A percentile compares a stretch with the other conserved stretches of the same genome.
Evolutionary conservation across 495 filamentous ascomycete species (phyloP).

Genomic region (Podospora fimiseda): DNA sequence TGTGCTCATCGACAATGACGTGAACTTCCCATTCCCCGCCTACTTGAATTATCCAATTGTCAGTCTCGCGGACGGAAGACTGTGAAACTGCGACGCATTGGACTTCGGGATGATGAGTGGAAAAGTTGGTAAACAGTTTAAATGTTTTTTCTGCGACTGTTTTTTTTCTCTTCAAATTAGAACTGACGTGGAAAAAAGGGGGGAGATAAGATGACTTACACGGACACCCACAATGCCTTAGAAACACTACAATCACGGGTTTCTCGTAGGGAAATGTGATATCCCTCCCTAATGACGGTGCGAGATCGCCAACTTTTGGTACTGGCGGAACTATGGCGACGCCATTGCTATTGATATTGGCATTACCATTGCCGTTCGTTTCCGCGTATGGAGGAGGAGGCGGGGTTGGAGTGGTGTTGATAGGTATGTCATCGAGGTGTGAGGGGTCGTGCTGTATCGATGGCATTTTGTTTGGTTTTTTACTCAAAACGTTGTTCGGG

Average conservation of each 20-base stretch:
- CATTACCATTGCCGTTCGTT: neutral
- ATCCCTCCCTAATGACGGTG: constrained; percentile 29
- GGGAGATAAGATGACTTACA: too few relatives aligned
- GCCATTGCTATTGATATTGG: neutral
- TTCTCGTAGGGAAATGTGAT: constrained; percentile 41
- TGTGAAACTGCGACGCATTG: constrained; percentile 55
- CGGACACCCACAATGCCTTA: constrained; percentile 57
- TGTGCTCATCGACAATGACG: constrained; percentile 47
- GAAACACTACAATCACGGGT: constrained; percentile 49
- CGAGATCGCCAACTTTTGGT: constrained; percentile 40
- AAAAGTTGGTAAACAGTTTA: constrained; percentile 31
- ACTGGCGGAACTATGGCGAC: constrained; percentile 30
- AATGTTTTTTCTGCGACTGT: constrained; percentile 57
- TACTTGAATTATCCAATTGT: constrained; percentile 42
- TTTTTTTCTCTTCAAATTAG: neutral
- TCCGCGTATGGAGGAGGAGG: neutral
- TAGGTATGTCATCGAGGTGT: neutral
- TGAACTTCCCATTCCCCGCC: constrained; percentile 47
- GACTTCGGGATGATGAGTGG: constrained; percentile 40
- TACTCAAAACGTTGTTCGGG: too few relatives aligned
- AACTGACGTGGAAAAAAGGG: too few relatives aligned
- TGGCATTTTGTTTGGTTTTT: too few relatives aligned
- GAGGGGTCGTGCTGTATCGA: neutral
- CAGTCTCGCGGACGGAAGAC: constrained; percentile 42
- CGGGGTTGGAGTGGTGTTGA: neutral